Evolutionary conservation across 495 filamentous ascomycete genomes (phyloP).

Genomic region (Polyplosphaeria fusca): DNA sequence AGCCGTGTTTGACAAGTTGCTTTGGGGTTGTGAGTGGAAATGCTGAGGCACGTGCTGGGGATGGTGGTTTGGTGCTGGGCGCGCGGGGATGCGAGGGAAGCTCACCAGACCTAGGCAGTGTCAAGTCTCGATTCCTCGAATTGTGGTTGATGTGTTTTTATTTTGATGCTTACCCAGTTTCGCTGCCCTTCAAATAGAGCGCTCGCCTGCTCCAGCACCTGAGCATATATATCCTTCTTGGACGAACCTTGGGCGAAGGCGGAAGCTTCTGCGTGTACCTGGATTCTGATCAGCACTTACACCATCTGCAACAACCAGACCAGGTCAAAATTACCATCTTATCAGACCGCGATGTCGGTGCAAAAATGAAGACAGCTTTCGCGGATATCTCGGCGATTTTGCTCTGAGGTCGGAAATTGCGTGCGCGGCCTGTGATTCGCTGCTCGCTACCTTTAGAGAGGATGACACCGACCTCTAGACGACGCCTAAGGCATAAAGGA

Average conservation of each 20-base stretch:
- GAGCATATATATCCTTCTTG: conserved; percentile 73
- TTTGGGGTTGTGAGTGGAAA: conserved; percentile 34
- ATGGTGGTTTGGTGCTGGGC: background rate
- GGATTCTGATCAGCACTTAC: background rate
- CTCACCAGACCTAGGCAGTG: conserved; percentile 56
- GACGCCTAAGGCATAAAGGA: too few species aligned
- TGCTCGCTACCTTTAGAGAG: too few species aligned
- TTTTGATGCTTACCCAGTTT: conserved; percentile 77
- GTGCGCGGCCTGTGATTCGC: too few species aligned
- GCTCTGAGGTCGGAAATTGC: too few species aligned
- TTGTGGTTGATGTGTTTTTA: background rate
- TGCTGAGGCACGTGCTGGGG: background rate
- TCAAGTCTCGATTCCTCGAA: too few species aligned
- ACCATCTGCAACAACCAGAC: too few species aligned
- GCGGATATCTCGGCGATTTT: too few species aligned
- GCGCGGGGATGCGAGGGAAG: background rate
- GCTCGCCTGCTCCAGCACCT: conserved; percentile 67
- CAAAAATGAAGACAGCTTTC: too few species aligned
- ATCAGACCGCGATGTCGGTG: too few species aligned
- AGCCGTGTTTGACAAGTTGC: conserved; percentile 80
- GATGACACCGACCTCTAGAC: too few species aligned
- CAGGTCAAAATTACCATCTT: too few species aligned
- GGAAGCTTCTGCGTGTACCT: conserved; percentile 88
- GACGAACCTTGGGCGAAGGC: conserved; percentile 63
- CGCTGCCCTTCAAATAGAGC: conserved; percentile 73